Evolutionary conservation across 768 basidiomycete genomes (phyloP).

Genomic region (Butyriboletus loyo): DNA sequence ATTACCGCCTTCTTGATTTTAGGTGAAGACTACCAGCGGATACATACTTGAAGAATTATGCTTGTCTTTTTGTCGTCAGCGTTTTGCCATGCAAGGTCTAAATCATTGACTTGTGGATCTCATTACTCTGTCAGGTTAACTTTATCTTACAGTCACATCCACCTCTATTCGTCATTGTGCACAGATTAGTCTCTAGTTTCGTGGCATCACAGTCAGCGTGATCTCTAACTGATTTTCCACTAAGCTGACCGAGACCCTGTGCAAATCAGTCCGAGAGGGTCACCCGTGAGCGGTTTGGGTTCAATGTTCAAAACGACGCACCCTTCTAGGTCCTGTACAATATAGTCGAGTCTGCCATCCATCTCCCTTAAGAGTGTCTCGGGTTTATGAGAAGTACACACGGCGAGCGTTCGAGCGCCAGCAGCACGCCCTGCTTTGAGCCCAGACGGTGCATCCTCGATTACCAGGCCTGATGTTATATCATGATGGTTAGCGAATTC

Average conservation of each 20-base stretch:
- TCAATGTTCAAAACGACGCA: conserved; percentile 31
- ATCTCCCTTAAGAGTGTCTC: conserved; percentile 45
- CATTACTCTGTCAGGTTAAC: background rate
- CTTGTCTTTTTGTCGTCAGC: background rate
- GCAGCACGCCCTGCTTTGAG: conserved; percentile 71
- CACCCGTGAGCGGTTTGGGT: background rate
- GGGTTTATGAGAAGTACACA: conserved; percentile 75
- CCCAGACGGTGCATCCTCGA: conserved; percentile 90
- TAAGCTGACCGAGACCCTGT: conserved; percentile 19
- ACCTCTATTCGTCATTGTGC: background rate
- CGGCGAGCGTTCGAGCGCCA: conserved; percentile 73
- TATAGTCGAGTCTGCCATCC: conserved; percentile 49
- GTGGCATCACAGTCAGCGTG: conserved; percentile 8
- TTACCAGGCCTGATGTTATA: conserved; percentile 62
- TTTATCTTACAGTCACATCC: background rate
- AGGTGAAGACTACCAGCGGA: background rate
- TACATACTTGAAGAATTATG: background rate
- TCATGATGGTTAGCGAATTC: background rate
- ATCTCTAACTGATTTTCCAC: conserved; percentile 24
- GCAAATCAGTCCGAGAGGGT: background rate
- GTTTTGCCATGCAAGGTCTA: background rate
- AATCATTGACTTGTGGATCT: background rate
- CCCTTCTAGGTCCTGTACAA: conserved; percentile 68
- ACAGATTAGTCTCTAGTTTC: conserved; percentile 6
- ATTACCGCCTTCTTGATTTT: no score